Percentiles rank a stretch among this genome's conserved stretches.
phyloP scores from a whole-genome alignment of 148 eudicot genomes.

The Cornus controversa region DNA sequence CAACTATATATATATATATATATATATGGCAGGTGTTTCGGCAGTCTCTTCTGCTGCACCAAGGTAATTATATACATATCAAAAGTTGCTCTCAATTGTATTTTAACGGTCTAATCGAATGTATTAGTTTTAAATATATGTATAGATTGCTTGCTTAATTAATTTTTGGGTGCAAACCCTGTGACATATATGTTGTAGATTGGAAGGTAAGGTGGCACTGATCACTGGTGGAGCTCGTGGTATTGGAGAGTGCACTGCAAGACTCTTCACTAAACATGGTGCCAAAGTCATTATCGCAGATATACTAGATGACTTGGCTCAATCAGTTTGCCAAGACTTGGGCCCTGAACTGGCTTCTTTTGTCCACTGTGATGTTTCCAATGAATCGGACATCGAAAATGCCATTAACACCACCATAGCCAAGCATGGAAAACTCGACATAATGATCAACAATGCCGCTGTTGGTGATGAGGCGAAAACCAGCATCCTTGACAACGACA shows the following conservation, averaged over 20 bases:
- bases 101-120: too few relatives aligned
- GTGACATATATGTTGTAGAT: constrained; percentile 8
- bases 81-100: too few relatives aligned
- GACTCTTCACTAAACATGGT: constrained; percentile 24
- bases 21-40: too few relatives aligned
- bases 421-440: constrained; percentile 31
- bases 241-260: constrained; percentile 31
- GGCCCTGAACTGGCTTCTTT: constrained; percentile 24
- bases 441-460: constrained; percentile 42
- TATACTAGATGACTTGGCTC: constrained; percentile 35
- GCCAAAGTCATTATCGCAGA: constrained; percentile 41
- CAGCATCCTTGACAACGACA: constrained; percentile 16
- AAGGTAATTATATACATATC: too few relatives aligned
- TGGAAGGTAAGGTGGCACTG: constrained; percentile 41
- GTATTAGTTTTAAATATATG: too few relatives aligned
- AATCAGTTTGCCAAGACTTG: constrained; percentile 21
- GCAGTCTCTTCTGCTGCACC: too few relatives aligned
- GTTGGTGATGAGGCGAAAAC: not conserved
- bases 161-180: not conserved
- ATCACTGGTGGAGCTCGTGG: constrained; percentile 45
- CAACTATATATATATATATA: too few relatives aligned
- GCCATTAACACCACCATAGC: constrained; percentile 23
- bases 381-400: constrained; percentile 26
- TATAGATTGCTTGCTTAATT: too few relatives aligned
- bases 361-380: constrained; percentile 33